Percentiles rank a stretch among this genome's conserved stretches.
Conservation (phyloP, 352 stramenopile species). For the Saprolegnia parasitica region DNA sequence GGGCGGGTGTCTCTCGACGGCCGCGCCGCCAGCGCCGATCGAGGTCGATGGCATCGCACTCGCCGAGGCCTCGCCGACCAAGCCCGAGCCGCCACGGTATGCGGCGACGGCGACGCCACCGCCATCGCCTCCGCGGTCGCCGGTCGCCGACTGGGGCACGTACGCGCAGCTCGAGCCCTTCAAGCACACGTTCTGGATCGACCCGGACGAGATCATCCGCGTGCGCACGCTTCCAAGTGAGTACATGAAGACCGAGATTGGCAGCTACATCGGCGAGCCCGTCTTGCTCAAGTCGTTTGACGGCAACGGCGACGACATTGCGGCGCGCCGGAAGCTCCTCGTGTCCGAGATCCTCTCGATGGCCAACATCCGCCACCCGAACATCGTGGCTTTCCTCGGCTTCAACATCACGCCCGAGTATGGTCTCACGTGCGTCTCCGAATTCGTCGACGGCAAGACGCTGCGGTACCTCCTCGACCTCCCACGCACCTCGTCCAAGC, state of each 20-base stretch:
- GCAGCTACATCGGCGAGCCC: slow-evolving; percentile 9
- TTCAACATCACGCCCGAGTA: slow-evolving; percentile 44
- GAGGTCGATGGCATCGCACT: not conserved
- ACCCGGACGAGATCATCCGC: slow-evolving; percentile 11
- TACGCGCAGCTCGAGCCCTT: slow-evolving; percentile 15
- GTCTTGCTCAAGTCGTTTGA: slow-evolving; percentile 11
- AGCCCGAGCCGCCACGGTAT: not conserved
- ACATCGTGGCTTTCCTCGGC: slow-evolving; percentile 44
- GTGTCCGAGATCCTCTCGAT: slow-evolving; percentile 49
- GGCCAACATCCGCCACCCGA: slow-evolving; percentile 40
- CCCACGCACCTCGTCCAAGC: slow-evolving; percentile 36
- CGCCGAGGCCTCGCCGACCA: not conserved
- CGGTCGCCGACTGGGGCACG: slow-evolving; percentile 1
- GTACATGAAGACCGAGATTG: slow-evolving; percentile 23
- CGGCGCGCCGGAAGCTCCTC: slow-evolving; percentile 32
- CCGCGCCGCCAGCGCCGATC: not conserved
- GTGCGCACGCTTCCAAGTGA: not conserved
- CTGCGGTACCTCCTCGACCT: slow-evolving; percentile 44
- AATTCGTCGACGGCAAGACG: slow-evolving; percentile 59
- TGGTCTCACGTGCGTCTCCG: slow-evolving; percentile 54
- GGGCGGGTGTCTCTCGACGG: not conserved
- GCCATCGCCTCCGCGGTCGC: not conserved
- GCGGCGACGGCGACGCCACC: not conserved
- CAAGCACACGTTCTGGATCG: slow-evolving; percentile 12
- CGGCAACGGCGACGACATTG: not conserved